Percentiles rank a stretch among this genome's conserved stretches.
Conservation (phyloP, 129 eudicot species). For the Glebionis coronaria region DNA sequence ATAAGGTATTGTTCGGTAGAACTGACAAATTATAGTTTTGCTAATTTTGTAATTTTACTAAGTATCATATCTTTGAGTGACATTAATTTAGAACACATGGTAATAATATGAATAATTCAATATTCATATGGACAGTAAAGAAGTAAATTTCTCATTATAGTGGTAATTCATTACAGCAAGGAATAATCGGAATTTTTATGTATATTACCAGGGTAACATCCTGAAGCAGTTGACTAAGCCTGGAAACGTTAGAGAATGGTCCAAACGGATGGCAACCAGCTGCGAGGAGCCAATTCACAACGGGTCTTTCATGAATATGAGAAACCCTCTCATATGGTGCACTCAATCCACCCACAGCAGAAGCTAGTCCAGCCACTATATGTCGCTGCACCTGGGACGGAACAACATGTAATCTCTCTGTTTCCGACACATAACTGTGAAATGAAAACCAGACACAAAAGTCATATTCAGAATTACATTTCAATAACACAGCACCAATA, state of each 20-base stretch:
- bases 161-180: too few relatives aligned
- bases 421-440: not conserved
- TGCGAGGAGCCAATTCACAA: conserved; percentile 96
- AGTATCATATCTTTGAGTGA: not conserved
- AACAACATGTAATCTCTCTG: conserved; percentile 66
- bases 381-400: conserved; percentile 91
- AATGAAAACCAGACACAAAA: not conserved
- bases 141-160: too few relatives aligned
- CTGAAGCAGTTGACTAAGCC: conserved; percentile 79
- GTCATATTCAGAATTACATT: conserved; percentile 1
- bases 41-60: not conserved
- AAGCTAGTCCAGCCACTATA: conserved; percentile 93
- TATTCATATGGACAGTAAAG: too few relatives aligned
- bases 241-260: conserved; percentile 89
- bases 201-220: conserved; percentile 86
- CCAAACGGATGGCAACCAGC: conserved; percentile 98
- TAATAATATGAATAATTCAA: not conserved
- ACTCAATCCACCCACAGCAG: conserved; percentile 93
- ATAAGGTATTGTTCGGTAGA: not conserved
- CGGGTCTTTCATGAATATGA: conserved; percentile 89
- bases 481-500: not conserved
- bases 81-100: not conserved
- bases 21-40: not conserved
- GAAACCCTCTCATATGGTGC: conserved; percentile 98
- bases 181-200: too few relatives aligned